Conservation (phyloP, 257 asterid genomes). For the Jacaranda mimosifolia region DNA sequence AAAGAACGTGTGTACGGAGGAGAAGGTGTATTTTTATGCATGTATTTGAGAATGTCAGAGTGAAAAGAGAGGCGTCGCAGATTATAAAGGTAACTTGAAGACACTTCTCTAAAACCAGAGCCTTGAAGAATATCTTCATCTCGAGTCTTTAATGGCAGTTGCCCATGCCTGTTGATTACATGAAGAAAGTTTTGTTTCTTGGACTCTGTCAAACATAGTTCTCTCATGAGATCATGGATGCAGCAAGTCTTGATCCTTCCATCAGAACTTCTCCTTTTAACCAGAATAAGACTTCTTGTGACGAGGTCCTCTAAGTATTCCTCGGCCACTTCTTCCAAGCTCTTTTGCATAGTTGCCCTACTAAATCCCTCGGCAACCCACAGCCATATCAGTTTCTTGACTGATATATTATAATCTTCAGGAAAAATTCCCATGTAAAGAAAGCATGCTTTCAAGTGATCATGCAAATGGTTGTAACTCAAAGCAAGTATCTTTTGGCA, state of each 20-base stretch:
- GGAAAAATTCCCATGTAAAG: conserved; percentile 42
- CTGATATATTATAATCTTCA: conserved; percentile 23
- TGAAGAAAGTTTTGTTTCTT: conserved; percentile 12
- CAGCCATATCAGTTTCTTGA: conserved; percentile 18
- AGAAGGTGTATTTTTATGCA: neutral
- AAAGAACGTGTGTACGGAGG: conserved; percentile 20
- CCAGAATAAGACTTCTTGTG: conserved; percentile 35
- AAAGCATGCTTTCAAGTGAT: conserved; percentile 35
- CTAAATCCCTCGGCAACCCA: conserved; percentile 45
- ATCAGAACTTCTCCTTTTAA: conserved; percentile 18
- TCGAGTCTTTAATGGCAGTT: neutral
- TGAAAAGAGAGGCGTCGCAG: conserved; percentile 28
- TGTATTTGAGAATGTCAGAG: neutral
- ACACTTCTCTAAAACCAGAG: neutral
- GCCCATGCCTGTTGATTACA: conserved; percentile 17
- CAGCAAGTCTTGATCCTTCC: conserved; percentile 41
- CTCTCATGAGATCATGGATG: conserved; percentile 43
- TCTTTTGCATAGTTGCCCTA: neutral
- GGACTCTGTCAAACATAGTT: conserved; percentile 36
- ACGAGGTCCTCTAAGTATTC: conserved; percentile 36
- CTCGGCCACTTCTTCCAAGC: conserved; percentile 38
- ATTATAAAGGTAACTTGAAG: neutral
- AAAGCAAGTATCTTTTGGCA: conserved; percentile 32
- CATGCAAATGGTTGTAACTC: conserved; percentile 37
- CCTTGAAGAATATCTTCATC: neutral